Evolutionary conservation across 2,329 filamentous ascomycete genomes (phyloP).

Genomic region (Fusarium staphyleae): DNA sequence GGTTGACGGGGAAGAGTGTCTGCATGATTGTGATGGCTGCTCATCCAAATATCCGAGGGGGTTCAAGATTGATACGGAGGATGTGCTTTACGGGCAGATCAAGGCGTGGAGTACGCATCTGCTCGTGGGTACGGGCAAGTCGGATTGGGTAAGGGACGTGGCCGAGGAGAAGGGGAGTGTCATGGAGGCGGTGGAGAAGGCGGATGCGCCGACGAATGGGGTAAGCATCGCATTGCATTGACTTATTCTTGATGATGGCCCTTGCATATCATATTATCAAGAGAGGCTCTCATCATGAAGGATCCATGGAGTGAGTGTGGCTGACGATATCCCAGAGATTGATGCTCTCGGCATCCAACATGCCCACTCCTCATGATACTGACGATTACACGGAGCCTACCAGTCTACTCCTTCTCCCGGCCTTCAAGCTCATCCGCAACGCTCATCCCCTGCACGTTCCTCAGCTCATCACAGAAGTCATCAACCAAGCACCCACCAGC

Average conservation of each 20-base stretch:
- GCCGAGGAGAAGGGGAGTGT: slow-evolving; percentile 85
- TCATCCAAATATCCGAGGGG: slow-evolving; percentile 75
- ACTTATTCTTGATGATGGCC: too few species aligned
- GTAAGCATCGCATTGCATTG: slow-evolving; percentile 60
- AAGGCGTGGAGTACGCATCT: slow-evolving; percentile 90
- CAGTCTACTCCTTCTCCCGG: slow-evolving; percentile 81
- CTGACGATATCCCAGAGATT: slow-evolving; percentile 63
- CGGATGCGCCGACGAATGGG: slow-evolving; percentile 69
- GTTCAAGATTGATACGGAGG: slow-evolving; percentile 77
- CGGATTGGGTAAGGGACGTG: slow-evolving; percentile 91
- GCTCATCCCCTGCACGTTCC: slow-evolving; percentile 79
- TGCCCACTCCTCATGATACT: slow-evolving; percentile 76
- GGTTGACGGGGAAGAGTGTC: slow-evolving; percentile 86
- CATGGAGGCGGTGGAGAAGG: slow-evolving; percentile 75
- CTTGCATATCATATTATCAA: too few species aligned
- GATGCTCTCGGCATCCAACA: slow-evolving; percentile 92
- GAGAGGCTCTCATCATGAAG: too few species aligned
- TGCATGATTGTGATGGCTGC: slow-evolving; percentile 86
- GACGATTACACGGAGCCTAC: slow-evolving; percentile 73
- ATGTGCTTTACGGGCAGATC: slow-evolving; percentile 83
- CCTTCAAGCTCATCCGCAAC: slow-evolving; percentile 83
- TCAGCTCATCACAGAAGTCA: slow-evolving; percentile 72
- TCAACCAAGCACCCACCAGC: slow-evolving; percentile 78
- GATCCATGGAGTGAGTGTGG: background rate
- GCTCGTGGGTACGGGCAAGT: slow-evolving; percentile 92